Evolutionary conservation across 352 stramenopile species (phyloP), one percentile per base, ranked within the genome.

Genomic region (Pseudoperonospora humuli): DNA sequence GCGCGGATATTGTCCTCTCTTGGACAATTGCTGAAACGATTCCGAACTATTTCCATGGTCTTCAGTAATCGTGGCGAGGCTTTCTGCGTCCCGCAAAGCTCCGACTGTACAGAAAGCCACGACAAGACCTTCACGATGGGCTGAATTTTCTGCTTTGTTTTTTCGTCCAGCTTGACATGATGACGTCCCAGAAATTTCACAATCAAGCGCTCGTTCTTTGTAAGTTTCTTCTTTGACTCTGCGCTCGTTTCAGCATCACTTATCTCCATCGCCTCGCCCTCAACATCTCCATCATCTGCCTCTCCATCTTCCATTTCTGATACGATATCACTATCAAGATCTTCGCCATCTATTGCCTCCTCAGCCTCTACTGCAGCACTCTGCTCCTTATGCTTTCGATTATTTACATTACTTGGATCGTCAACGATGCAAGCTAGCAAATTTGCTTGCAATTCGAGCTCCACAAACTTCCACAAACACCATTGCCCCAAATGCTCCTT

Each of bases 381-480:
- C 32, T 59, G 46, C 7, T 64, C 50, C 19, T 68, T 64, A 1
- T 56, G 57, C 20, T 64, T 75, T 23, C 41, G 49, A 23, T 70
- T 61, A 25, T 91, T 85, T 25, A 84, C 58, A 33, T 85, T 86
- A 23, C 83, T 59, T 0, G 45, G 15, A 29, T 87, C 77, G 13
- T 78, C 55, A 0, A 86, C 54, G 28, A 85, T 61, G 44, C 74
- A 86, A 6, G 78, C 75, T 10, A 74, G 69, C n/a, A 90, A 55
- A 42, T 86, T 85, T 5, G 41, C 50, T 38, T 85, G 75, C 19
- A 93, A 50, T 39, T 93, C 78, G 17, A 90, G 28, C 36, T 90
- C 75, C 10, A 91, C 58, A 50, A 75, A 87, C 36, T 90, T 89
- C 57, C 84, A 64, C 23, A 93, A 40, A 50, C 81, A 93, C 78